A percentile compares a stretch with the other conserved stretches of the same genome.
phyloP scores from a whole-genome alignment of 2,329 filamentous ascomycete species.

The Salinomyces thailandicus region DNA sequence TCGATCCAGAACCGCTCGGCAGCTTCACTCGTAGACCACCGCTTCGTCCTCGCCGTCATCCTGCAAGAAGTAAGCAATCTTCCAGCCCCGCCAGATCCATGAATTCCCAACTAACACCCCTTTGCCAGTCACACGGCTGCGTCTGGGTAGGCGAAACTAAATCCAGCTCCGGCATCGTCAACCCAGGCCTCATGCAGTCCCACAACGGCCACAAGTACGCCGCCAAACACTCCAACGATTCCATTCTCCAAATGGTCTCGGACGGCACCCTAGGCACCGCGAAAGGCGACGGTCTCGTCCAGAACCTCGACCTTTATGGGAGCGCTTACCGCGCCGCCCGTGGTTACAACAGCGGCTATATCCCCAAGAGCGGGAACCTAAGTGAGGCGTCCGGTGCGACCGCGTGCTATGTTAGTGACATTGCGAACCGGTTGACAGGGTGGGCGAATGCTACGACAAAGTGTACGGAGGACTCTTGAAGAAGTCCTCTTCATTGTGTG shows the following conservation, averaged over 20 bases:
- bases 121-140: conserved; percentile 32
- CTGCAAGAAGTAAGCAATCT: conserved; percentile 29
- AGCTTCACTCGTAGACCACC: conserved; percentile 28
- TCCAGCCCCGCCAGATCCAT: too few species aligned
- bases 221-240: conserved; percentile 22
- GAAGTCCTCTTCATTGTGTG: neutral
- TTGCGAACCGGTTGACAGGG: conserved; percentile 40
- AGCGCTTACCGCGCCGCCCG: conserved; percentile 34
- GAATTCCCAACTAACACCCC: too few species aligned
- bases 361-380: conserved; percentile 27
- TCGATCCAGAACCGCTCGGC: conserved; percentile 27
- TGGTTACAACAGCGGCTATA: conserved; percentile 40
- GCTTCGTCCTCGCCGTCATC: conserved; percentile 35
- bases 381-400: conserved; percentile 36
- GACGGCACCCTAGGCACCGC: conserved; percentile 37
- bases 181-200: conserved; percentile 39
- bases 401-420: conserved; percentile 42
- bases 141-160: conserved; percentile 33
- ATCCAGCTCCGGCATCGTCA: conserved; percentile 29
- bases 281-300: conserved; percentile 33
- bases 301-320: conserved; percentile 26
- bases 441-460: conserved; percentile 25
- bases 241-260: conserved; percentile 30
- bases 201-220: conserved; percentile 29
- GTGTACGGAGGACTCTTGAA: conserved; percentile 6